phyloP scores from a whole-genome alignment of 352 stramenopile genomes.

The Plasmopara muralis region DNA sequence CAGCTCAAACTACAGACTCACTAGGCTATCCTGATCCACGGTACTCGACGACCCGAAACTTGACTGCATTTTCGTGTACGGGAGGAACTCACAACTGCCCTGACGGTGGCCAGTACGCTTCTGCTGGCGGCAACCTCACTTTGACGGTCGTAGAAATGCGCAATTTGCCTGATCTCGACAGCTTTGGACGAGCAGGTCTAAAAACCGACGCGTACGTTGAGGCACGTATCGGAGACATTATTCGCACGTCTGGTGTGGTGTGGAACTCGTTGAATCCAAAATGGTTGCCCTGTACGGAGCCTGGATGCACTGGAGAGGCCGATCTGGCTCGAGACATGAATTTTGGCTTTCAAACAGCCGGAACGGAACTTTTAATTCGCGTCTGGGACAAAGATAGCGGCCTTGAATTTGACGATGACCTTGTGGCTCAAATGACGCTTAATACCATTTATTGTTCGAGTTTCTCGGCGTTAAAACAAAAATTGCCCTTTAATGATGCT shows the following conservation, averaged over 20 bases:
- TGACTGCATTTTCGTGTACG: conserved; percentile 68
- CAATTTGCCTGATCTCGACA: conserved; percentile 80
- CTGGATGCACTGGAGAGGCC: conserved; percentile 34
- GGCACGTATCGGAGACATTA: conserved; percentile 65
- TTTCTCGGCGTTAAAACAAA: conserved; percentile 48
- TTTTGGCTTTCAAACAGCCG: conserved; percentile 79
- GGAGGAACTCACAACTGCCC: conserved; percentile 62
- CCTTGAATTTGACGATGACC: conserved; percentile 83
- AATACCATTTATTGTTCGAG: conserved; percentile 80
- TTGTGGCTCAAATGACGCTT: conserved; percentile 61
- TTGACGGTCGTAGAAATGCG: conserved; percentile 78
- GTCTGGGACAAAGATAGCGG: conserved; percentile 79
- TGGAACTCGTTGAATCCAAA: conserved; percentile 71
- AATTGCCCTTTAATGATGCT: conserved; percentile 39
- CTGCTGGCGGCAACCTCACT: conserved; percentile 83
- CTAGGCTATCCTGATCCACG: conserved; percentile 57
- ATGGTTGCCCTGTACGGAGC: conserved; percentile 50
- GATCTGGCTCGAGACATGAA: conserved; percentile 67
- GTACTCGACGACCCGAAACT: conserved; percentile 41
- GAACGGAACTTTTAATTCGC: conserved; percentile 61
- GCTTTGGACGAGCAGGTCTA: conserved; percentile 53
- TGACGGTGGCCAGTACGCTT: conserved; percentile 55
- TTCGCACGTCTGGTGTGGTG: conserved; percentile 48
- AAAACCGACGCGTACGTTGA: conserved; percentile 76
- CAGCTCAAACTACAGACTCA: conserved; percentile 49